Evolutionary conservation across 108 stramenopile genomes (phyloP), one percentile per base, ranked within the genome.

Genomic region (Pseudonitzschia pungens): DNA sequence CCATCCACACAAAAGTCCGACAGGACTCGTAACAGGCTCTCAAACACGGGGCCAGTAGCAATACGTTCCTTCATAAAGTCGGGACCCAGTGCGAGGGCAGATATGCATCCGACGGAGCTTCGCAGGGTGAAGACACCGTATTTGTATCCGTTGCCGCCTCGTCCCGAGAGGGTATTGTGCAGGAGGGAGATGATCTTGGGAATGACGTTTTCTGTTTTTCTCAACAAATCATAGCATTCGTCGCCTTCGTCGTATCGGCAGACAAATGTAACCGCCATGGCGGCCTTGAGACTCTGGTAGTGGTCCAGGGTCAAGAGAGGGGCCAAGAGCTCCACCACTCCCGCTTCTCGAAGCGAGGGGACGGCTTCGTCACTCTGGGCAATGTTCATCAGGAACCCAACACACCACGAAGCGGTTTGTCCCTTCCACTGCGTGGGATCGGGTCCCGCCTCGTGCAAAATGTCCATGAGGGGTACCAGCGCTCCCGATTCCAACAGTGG

Each of bases 401-500:
- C 94, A 73, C 94, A 95, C 94, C 94, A 95, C 27, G 90, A 91
- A 21, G 94, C 94, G 4, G 94, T 95, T 72, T 95, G 94, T 58
- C 94, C 94, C 71, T 88, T 91, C 94, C 94, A 95, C 70, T 92
- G 94, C 9, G 94, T 92, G 16, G 94, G 94, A 80, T 95, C 94
- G 24, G 94, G 87, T 21, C 94, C 94, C 15, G 94, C 94, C 68
- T 95, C 89, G 68, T 92, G 94, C 27, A 95, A 64, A 60, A 95
- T 89, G 65, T 91, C 89, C 94, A 95, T 95, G 27, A 95, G 74
- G 9, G 94, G 94, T 29, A 84, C 81, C 26, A 95, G 66, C 6
- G 90, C 86, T 50, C 94, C 94, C 31, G 86, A 67, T 67, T 90
- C 82, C 28, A 95, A 75, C 54, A 95, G 77, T 2, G 94, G 91